These are phyloP conservation scores for Fusarium pseudonygamai DNA, from an alignment of 2,329 filamentous ascomycete genomes.

Conservation along the genomic window DNA sequence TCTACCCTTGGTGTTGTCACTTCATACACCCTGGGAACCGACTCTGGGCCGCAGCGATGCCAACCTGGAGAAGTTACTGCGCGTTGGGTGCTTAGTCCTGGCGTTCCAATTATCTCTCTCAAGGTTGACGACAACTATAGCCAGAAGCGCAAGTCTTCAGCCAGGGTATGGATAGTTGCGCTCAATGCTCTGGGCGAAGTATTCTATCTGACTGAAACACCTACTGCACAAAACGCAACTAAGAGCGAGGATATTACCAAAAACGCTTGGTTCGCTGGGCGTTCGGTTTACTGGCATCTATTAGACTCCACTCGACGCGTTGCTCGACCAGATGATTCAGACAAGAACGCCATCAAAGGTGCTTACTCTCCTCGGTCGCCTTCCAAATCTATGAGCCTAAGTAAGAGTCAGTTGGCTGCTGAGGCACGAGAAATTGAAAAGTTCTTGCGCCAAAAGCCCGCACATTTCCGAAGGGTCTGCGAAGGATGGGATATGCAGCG, in stretches of 20 bases:
- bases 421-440: slow-evolving; percentile 86
- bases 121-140: slow-evolving; percentile 86
- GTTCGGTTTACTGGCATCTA: slow-evolving; percentile 82
- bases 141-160: slow-evolving; percentile 71
- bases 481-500: slow-evolving; percentile 93
- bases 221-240: slow-evolving; percentile 61
- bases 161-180: slow-evolving; percentile 89
- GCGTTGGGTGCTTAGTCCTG: slow-evolving; percentile 90
- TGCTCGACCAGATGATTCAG: slow-evolving; percentile 77
- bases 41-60: slow-evolving; percentile 67
- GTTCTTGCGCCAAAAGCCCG: slow-evolving; percentile 76
- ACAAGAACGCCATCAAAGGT: slow-evolving; percentile 72
- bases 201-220: slow-evolving; percentile 81
- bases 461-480: slow-evolving; percentile 80
- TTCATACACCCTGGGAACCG: slow-evolving; percentile 77
- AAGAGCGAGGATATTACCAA: slow-evolving; percentile 67
- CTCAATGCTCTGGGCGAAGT: slow-evolving; percentile 93
- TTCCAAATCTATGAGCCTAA: slow-evolving; percentile 76
- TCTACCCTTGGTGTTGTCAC: slow-evolving; percentile 86
- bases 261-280: slow-evolving; percentile 82
- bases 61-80: slow-evolving; percentile 82
- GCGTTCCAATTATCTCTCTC: slow-evolving; percentile 88
- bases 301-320: slow-evolving; percentile 79
- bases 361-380: slow-evolving; percentile 86
- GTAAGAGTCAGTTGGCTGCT: slow-evolving; percentile 73